phyloP scores from a whole-genome alignment of 2,329 filamentous ascomycete species.

The Cladophialophora exuberans region DNA sequence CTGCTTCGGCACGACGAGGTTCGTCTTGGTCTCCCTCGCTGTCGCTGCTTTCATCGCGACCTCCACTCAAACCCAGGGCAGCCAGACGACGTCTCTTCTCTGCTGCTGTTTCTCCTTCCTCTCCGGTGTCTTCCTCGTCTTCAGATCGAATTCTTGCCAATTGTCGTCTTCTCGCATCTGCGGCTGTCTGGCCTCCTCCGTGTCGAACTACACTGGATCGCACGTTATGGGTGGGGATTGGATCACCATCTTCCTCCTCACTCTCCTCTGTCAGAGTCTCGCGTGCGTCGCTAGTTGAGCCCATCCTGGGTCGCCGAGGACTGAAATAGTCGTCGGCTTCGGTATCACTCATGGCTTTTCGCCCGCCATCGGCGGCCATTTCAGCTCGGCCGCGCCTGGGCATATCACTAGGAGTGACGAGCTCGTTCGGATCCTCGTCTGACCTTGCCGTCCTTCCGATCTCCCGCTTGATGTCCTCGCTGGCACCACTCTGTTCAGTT shows the following conservation, averaged over 20 bases:
- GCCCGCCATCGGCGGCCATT: conserved; percentile 6
- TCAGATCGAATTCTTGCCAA: conserved; percentile 35
- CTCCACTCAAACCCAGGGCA: conserved; percentile 41
- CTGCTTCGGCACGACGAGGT: conserved; percentile 26
- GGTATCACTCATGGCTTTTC: neutral
- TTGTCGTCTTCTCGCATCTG: conserved; percentile 42
- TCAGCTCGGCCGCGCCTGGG: conserved; percentile 25
- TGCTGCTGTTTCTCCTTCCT: conserved; percentile 49
- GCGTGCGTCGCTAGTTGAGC: conserved; percentile 9
- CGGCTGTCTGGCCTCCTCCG: conserved; percentile 39
- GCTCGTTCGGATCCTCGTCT: conserved; percentile 24
- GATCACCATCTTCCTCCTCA: conserved; percentile 24
- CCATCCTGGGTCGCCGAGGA: conserved; percentile 12
- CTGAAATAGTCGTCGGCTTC: conserved; percentile 26
- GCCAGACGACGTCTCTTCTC: conserved; percentile 52
- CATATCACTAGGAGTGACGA: conserved; percentile 25
- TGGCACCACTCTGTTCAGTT: conserved; percentile 47
- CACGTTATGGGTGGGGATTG: conserved; percentile 41
- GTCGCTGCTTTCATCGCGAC: conserved; percentile 34
- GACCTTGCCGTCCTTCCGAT: conserved; percentile 39
- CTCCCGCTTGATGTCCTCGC: conserved; percentile 44
- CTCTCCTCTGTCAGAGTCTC: conserved; percentile 22
- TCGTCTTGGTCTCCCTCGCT: conserved; percentile 33
- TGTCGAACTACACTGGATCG: conserved; percentile 43
- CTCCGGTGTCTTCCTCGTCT: conserved; percentile 35